Percentiles rank a stretch among this genome's conserved stretches.
Conservation (phyloP, 2,329 filamentous ascomycete species). For the Aspergillus spinulosporus region DNA sequence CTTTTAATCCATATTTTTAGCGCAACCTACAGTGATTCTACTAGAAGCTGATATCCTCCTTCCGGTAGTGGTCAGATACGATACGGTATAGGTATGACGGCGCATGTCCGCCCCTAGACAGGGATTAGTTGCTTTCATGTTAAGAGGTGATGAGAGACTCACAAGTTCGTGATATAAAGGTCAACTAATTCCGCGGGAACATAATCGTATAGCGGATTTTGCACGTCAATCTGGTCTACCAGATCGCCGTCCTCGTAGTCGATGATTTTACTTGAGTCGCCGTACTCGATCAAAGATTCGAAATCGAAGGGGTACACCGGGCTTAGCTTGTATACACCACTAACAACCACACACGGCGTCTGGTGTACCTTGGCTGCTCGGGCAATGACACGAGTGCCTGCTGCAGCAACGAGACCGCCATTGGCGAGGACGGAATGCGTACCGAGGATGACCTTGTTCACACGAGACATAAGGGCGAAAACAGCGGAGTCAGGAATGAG, state of each 20-base stretch:
- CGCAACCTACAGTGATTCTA: neutral
- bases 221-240: slow-evolving; percentile 74
- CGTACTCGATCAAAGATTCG: slow-evolving; percentile 81
- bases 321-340: slow-evolving; percentile 90
- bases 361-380: slow-evolving; percentile 79
- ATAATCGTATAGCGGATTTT: slow-evolving; percentile 79
- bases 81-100: slow-evolving; percentile 66
- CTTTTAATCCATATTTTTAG: slow-evolving; percentile 6
- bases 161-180: slow-evolving; percentile 74
- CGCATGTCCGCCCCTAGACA: slow-evolving; percentile 59
- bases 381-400: slow-evolving; percentile 80
- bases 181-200: slow-evolving; percentile 69
- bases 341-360: slow-evolving; percentile 83
- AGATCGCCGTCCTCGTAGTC: slow-evolving; percentile 76
- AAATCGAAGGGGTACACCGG: slow-evolving; percentile 84
- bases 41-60: slow-evolving; percentile 59
- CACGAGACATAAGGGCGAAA: slow-evolving; percentile 90
- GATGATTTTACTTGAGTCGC: slow-evolving; percentile 73
- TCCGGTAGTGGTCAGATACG: slow-evolving; percentile 65
- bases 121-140: slow-evolving; percentile 18
- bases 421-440: slow-evolving; percentile 86
- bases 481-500: slow-evolving; percentile 80
- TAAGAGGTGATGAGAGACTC: slow-evolving; percentile 39
- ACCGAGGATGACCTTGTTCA: slow-evolving; percentile 91
- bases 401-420: slow-evolving; percentile 79